Conservation (phyloP, 2,329 filamentous ascomycete species). For the Cadophora malorum region DNA sequence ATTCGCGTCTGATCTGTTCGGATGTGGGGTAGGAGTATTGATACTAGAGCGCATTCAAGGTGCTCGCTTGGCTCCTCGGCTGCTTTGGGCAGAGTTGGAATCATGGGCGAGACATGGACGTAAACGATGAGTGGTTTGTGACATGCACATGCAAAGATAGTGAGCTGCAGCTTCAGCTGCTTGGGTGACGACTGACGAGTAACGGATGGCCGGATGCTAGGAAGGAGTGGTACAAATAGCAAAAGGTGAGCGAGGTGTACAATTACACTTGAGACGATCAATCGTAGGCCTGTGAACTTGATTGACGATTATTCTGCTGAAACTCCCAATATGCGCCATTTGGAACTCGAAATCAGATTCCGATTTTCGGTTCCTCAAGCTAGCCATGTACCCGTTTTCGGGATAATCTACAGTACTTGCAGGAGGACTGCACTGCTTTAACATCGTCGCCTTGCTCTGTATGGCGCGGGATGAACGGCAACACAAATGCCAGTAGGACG, state of each 20-base stretch:
- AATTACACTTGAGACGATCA: no score
- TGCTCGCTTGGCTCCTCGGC: not conserved
- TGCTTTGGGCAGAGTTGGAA: conserved; percentile 4
- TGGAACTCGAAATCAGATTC: not conserved
- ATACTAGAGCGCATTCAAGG: not conserved
- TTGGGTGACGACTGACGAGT: not conserved
- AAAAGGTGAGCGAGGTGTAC: no score
- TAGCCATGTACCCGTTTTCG: no score
- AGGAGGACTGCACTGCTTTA: no score
- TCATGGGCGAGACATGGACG: not conserved
- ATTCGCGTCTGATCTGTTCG: conserved; percentile 7
- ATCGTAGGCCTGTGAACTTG: not conserved
- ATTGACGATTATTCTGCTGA: not conserved
- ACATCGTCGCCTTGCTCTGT: no score
- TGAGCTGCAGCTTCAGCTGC: not conserved
- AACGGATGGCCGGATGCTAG: not conserved
- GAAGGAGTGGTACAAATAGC: not conserved
- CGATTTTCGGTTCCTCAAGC: not conserved
- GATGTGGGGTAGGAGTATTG: conserved; percentile 6
- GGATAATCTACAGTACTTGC: no score
- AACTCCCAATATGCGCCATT: no score
- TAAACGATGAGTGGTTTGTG: not conserved
- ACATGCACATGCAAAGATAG: not conserved
- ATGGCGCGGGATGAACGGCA: no score
- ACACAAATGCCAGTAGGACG: no score